Evolutionary conservation across 306 rosid genomes (phyloP).

Genomic region (Myrica gale): DNA sequence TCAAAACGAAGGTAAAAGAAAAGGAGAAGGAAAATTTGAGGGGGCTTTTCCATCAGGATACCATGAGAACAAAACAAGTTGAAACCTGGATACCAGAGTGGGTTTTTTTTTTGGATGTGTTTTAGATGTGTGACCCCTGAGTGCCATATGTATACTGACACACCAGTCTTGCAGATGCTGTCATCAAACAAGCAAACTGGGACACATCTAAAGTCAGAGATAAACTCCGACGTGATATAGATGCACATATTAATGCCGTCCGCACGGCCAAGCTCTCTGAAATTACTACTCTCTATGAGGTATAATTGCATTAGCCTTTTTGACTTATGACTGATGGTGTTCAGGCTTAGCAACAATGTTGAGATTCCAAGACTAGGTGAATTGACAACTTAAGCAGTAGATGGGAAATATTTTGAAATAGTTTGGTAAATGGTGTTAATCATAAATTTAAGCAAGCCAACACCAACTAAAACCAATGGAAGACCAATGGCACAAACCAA

Average conservation of each 20-base stretch:
- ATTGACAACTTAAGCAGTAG: background rate
- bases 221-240: constrained; percentile 85
- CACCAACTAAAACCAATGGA: background rate
- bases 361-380: constrained; percentile 14
- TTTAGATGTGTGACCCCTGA: background rate
- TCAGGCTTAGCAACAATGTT: constrained; percentile 11
- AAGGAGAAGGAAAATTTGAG: background rate
- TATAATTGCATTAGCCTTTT: constrained; percentile 29
- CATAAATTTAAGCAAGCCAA: background rate
- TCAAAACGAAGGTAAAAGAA: constrained; percentile 9
- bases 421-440: background rate
- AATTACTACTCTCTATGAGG: constrained; percentile 68
- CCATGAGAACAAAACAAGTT: background rate
- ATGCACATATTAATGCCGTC: constrained; percentile 64
- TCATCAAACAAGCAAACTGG: constrained; percentile 76
- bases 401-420: background rate
- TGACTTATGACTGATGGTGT: constrained; percentile 19
- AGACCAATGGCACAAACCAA: background rate
- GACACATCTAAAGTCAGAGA: constrained; percentile 80
- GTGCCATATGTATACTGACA: constrained; percentile 27
- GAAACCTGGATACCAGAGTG: constrained; percentile 22
- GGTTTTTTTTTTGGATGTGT: background rate
- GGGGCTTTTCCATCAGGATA: background rate
- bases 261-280: constrained; percentile 79
- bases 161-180: constrained; percentile 62